phyloP scores from a whole-genome alignment of 2,329 filamentous ascomycete genomes.

The Myriosclerotinia duriaeana region DNA sequence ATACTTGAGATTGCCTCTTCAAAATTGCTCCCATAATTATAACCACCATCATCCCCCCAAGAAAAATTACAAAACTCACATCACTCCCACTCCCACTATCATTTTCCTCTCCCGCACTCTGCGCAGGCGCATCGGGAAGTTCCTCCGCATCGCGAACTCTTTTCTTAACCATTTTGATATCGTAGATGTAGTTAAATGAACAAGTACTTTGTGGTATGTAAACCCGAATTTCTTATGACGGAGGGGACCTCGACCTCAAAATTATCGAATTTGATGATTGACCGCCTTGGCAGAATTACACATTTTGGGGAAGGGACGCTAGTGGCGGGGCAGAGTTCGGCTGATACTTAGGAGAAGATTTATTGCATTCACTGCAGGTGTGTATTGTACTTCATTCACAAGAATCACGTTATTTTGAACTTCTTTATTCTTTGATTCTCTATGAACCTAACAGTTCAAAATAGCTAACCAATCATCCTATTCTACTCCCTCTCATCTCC shows the following conservation, averaged over 20 bases:
- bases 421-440: not conserved
- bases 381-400: not conserved
- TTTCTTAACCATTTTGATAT: slow-evolving; percentile 41
- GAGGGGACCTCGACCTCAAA: not conserved
- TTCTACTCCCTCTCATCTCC: slow-evolving; percentile 4
- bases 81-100: slow-evolving; percentile 38
- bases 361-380: no score
- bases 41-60: not conserved
- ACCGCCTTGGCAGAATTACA: slow-evolving; percentile 17
- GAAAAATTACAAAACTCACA: slow-evolving; percentile 25
- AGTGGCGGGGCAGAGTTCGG: slow-evolving; percentile 10
- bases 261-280: slow-evolving; percentile 5
- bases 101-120: slow-evolving; percentile 30
- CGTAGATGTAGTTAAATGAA: not conserved
- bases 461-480: slow-evolving; percentile 2
- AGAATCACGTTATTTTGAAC: not conserved
- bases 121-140: slow-evolving; percentile 37
- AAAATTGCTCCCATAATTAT: not conserved
- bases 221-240: not conserved
- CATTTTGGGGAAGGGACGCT: slow-evolving; percentile 4
- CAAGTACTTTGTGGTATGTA: not conserved
- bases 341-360: not conserved
- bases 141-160: slow-evolving; percentile 40
- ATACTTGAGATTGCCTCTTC: no score
- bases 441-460: slow-evolving; percentile 2